Evolutionary conservation across 2,329 filamentous ascomycete genomes (phyloP).

Genomic region (Talaromyces islandicus): DNA sequence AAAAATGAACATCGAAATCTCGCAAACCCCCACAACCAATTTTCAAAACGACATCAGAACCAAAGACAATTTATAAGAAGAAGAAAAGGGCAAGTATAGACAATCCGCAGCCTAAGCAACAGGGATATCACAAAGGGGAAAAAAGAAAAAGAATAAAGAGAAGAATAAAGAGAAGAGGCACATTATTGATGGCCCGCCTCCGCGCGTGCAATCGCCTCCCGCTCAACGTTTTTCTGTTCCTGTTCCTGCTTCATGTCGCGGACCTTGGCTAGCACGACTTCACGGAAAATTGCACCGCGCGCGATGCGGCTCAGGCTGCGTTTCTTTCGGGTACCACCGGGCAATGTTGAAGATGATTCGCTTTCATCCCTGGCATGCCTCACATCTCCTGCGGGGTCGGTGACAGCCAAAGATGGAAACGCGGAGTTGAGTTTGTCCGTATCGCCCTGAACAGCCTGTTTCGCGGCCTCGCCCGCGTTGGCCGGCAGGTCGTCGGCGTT

Average conservation of each 20-base stretch:
- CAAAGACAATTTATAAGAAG: background rate
- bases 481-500: slow-evolving; percentile 48
- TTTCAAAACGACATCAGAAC: background rate
- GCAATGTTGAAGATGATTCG: slow-evolving; percentile 14
- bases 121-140: background rate
- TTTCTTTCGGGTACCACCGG: slow-evolving; percentile 35
- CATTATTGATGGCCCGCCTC: slow-evolving; percentile 12
- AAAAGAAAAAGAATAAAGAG: background rate
- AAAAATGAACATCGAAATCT: background rate
- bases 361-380: background rate
- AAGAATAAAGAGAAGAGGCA: background rate
- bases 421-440: slow-evolving; percentile 17
- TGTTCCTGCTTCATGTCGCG: slow-evolving; percentile 85
- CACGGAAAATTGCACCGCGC: slow-evolving; percentile 76
- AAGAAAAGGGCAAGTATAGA: background rate
- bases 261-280: slow-evolving; percentile 90
- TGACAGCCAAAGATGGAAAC: slow-evolving; percentile 19
- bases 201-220: slow-evolving; percentile 44
- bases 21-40: background rate
- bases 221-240: slow-evolving; percentile 63
- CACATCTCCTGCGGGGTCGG: slow-evolving; percentile 7
- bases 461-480: slow-evolving; percentile 54
- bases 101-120: background rate
- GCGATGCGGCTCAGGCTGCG: slow-evolving; percentile 53
- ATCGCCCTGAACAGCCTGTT: slow-evolving; percentile 4